phyloP scores from a whole-genome alignment of 2,329 filamentous ascomycete species.

The Fonsecaea pedrosoi region DNA sequence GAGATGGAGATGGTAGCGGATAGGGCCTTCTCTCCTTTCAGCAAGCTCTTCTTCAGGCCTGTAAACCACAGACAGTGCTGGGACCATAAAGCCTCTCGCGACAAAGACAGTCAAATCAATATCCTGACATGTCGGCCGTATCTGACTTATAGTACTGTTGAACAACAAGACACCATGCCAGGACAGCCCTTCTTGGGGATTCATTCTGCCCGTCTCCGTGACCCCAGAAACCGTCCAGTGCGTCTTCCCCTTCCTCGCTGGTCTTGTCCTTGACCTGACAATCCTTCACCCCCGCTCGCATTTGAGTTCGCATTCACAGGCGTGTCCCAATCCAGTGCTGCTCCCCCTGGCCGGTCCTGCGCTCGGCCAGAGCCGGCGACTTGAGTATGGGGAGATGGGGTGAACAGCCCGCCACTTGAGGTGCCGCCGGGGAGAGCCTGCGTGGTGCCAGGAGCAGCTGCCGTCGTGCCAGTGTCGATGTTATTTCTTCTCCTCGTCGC shows the following conservation, averaged over 20 bases:
- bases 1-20: too few relatives aligned
- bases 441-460: neutral
- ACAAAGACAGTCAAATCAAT: neutral
- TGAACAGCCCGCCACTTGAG: conserved; percentile 33
- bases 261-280: conserved; percentile 3
- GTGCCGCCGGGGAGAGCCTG: neutral
- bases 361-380: neutral
- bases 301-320: conserved; percentile 12
- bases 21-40: too few relatives aligned
- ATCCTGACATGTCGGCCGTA: neutral
- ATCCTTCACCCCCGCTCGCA: neutral
- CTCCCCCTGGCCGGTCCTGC: neutral
- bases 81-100: too few relatives aligned
- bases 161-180: too few relatives aligned
- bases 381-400: conserved; percentile 14
- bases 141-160: too few relatives aligned
- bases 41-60: neutral
- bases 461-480: neutral
- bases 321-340: conserved; percentile 25
- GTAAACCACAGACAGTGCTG: neutral
- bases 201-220: conserved; percentile 13
- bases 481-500: conserved; percentile 22
- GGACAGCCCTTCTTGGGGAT: too few relatives aligned
- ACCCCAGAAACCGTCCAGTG: conserved; percentile 31
- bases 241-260: conserved; percentile 17